Evolutionary conservation across 2,329 filamentous ascomycete genomes (phyloP).

Genomic region (Trichoderma sp.): DNA sequence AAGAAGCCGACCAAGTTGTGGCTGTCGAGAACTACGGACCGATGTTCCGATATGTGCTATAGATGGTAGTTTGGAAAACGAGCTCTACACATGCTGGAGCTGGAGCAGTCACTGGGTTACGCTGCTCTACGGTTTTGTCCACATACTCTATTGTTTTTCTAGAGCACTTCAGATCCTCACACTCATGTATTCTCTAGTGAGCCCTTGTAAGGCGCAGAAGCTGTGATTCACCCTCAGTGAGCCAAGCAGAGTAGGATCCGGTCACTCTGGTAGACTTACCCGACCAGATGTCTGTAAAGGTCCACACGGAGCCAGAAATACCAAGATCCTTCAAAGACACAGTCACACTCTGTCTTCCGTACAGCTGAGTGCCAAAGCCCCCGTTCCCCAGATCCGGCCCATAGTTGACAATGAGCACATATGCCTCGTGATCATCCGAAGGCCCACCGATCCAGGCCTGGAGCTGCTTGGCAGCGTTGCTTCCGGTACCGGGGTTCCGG

Average conservation of each 20-base stretch:
- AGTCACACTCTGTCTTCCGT: conserved; percentile 19
- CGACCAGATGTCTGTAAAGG: conserved; percentile 23
- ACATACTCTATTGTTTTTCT: background rate
- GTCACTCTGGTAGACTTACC: conserved; percentile 23
- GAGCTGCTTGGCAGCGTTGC: conserved; percentile 23
- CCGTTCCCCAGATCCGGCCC: conserved; percentile 25
- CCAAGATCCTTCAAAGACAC: conserved; percentile 22
- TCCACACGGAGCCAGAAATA: conserved; percentile 11
- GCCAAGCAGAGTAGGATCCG: conserved; percentile 18
- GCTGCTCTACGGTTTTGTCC: background rate
- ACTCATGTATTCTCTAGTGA: background rate
- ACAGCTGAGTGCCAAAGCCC: conserved; percentile 16
- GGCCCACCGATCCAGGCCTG: conserved; percentile 27
- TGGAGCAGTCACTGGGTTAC: too few relatives aligned
- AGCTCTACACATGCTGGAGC: too few relatives aligned
- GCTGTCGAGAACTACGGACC: conserved; percentile 33
- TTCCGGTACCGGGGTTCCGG: conserved; percentile 24
- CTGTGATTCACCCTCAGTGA: conserved; percentile 27
- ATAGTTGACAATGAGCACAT: conserved; percentile 26
- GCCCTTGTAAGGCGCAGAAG: conserved; percentile 12
- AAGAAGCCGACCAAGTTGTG: conserved; percentile 9
- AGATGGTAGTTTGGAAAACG: background rate
- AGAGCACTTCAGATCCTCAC: background rate
- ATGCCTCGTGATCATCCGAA: conserved; percentile 22
- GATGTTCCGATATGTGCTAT: conserved; percentile 33